Evolutionary conservation across 345 rosid genomes (phyloP).

Genomic region (Lepidium didymum): DNA sequence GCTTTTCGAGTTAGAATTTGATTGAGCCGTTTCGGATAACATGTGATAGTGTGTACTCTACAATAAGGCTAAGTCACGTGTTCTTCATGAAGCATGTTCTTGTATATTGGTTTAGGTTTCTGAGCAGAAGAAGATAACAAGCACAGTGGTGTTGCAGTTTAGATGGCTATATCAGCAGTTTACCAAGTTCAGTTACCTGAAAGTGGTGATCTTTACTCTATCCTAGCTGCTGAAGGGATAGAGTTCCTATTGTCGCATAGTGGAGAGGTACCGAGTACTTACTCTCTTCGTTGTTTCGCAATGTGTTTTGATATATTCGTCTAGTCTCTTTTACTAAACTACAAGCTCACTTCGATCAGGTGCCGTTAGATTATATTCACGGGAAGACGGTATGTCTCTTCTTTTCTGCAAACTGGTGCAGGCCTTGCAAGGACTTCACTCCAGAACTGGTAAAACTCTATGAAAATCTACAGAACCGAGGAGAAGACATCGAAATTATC

Average conservation of each 20-base stretch:
- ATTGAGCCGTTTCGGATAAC: neutral
- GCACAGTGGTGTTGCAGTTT: conserved; percentile 7
- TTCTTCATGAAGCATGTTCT: conserved; percentile 3
- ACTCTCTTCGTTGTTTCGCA: neutral
- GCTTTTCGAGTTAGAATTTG: neutral
- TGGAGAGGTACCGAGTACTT: conserved; percentile 33
- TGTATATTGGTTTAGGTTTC: conserved; percentile 3
- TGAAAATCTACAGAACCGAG: conserved; percentile 32
- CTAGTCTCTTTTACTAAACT: neutral
- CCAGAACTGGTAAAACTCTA: conserved; percentile 62
- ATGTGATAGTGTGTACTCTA: neutral
- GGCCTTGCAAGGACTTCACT: conserved; percentile 59
- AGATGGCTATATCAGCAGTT: conserved; percentile 36
- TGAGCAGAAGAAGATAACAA: neutral
- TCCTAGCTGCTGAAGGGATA: conserved; percentile 49
- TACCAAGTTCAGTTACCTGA: conserved; percentile 15
- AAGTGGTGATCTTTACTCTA: conserved; percentile 27
- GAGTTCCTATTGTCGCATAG: conserved; percentile 50
- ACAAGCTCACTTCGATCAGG: conserved; percentile 30
- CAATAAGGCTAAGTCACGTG: neutral
- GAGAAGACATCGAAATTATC: conserved; percentile 53
- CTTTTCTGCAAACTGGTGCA: conserved; percentile 88
- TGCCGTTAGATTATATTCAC: conserved; percentile 45
- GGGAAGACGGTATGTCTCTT: conserved; percentile 54
- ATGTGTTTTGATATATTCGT: neutral